Evolutionary conservation across 345 rosid species (phyloP), one percentile per base, ranked within the genome.

Genomic region (Microcos paniculata): DNA sequence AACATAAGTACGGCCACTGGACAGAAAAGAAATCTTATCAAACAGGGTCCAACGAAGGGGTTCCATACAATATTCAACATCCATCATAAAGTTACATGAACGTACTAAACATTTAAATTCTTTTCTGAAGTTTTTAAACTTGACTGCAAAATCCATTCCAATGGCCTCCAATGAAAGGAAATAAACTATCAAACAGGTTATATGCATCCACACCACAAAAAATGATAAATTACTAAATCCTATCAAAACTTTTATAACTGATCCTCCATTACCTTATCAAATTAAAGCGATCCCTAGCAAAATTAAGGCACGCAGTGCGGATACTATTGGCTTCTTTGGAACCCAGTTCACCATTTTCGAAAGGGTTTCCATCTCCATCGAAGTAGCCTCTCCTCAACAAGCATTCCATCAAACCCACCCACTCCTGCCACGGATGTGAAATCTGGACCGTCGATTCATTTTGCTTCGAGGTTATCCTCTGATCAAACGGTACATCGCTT

Each of bases 351-450:
- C 51, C 77, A 30, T 55, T 71, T 26, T 35, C 53, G 62, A 83
- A 81, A 15, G 91, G 94, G 82, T 82, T 84, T 68, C 73, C 78
- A 57, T 13, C 82, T 53, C 77, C 88, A 24, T 65, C 89, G 13
- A 91, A 90, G 79, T 91, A 91, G 13, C 91, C 93, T 80, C 78
- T 83, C 74, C 80, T 90, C 78, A 77, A 55, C 71, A 91, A 79
- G 81, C 84, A 73, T 28, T 84, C 89, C 90, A 92, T 90, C 77
- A 94, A 80, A 71, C 81, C 84, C 67, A 87, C 81, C 98, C 97
- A 94, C 70, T 94, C 95, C 18, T 88, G 93, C 97, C 95, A 94
- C 16, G 91, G 90, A 75, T 89, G 94, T 11, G 91, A 84, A 79
- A 88, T 84, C 79, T 72, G 82, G 43, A 81, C 75, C 24, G 24